Percentiles rank a stretch among this genome's conserved stretches.
Conservation (phyloP, 2,329 filamentous ascomycete species). For the Calonectria honghensis region DNA sequence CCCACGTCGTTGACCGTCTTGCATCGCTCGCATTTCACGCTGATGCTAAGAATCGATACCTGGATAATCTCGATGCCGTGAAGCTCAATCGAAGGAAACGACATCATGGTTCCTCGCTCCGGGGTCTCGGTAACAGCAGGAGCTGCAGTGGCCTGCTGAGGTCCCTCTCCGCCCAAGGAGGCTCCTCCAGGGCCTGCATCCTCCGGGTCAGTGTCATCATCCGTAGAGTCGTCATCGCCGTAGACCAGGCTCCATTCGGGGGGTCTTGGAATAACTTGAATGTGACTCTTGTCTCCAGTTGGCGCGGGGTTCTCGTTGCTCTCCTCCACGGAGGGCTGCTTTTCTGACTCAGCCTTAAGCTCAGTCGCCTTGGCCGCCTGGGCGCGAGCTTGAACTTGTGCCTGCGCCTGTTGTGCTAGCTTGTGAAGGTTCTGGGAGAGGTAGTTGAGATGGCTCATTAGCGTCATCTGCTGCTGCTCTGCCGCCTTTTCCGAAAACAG, state of each 20-base stretch:
- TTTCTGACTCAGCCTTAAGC: slow-evolving; percentile 41
- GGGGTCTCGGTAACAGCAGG: slow-evolving; percentile 55
- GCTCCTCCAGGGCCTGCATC: slow-evolving; percentile 67
- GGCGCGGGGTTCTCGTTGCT: slow-evolving; percentile 36
- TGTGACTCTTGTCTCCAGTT: slow-evolving; percentile 74
- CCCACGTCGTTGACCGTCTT: slow-evolving; percentile 83
- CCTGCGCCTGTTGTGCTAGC: slow-evolving; percentile 74
- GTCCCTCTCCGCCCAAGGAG: slow-evolving; percentile 56
- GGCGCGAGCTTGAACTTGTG: slow-evolving; percentile 35
- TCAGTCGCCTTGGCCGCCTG: slow-evolving; percentile 45
- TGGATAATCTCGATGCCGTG: slow-evolving; percentile 86
- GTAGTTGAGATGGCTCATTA: slow-evolving; percentile 86
- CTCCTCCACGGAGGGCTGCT: slow-evolving; percentile 37
- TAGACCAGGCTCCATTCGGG: slow-evolving; percentile 80
- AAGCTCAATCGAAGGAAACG: slow-evolving; percentile 85
- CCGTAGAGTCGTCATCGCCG: slow-evolving; percentile 68
- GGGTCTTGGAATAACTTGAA: slow-evolving; percentile 83
- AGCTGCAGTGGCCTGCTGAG: slow-evolving; percentile 29
- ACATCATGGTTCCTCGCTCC: slow-evolving; percentile 84
- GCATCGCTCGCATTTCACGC: slow-evolving; percentile 86
- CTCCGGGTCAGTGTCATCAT: slow-evolving; percentile 67
- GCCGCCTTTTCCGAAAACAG: slow-evolving; percentile 77
- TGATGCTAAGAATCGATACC: slow-evolving; percentile 79
- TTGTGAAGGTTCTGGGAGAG: slow-evolving; percentile 81
- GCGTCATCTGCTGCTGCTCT: slow-evolving; percentile 75